phyloP scores from a whole-genome alignment of 2,329 filamentous ascomycete species.

The Trichoderma koningiopsis region DNA sequence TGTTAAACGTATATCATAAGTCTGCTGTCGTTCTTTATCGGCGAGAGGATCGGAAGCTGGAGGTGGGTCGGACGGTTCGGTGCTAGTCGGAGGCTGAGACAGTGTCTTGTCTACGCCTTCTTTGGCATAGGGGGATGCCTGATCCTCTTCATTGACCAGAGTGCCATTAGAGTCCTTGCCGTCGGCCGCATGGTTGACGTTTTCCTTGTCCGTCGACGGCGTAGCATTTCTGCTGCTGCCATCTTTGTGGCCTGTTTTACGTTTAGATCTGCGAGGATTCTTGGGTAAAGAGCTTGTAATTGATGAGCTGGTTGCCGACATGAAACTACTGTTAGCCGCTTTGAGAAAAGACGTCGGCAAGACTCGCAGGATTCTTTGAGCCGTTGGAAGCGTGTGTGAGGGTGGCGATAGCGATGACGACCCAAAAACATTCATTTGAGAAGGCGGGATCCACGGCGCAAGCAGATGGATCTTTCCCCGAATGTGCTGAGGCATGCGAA shows the following conservation, averaged over 20 bases:
- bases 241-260: conserved; percentile 52
- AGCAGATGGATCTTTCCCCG: conserved; percentile 91
- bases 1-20: conserved; percentile 83
- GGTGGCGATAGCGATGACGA: conserved; percentile 74
- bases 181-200: conserved; percentile 38
- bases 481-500: conserved; percentile 95
- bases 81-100: conserved; percentile 33
- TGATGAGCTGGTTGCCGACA: conserved; percentile 86
- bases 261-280: conserved; percentile 60
- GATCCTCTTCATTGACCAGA: conserved; percentile 29
- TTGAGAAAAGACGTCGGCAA: conserved; percentile 89
- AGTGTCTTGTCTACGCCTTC: conserved; percentile 56
- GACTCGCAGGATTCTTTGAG: conserved; percentile 86
- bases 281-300: conserved; percentile 78
- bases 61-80: conserved; percentile 45
- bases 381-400: conserved; percentile 83
- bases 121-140: conserved; percentile 37
- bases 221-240: conserved; percentile 40
- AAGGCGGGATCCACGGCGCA: conserved; percentile 96
- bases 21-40: conserved; percentile 70
- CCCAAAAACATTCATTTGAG: conserved; percentile 80
- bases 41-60: conserved; percentile 63
- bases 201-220: conserved; percentile 54
- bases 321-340: conserved; percentile 93
- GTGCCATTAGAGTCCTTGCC: conserved; percentile 34